Evolutionary conservation across 2,329 filamentous ascomycete species (phyloP).

Genomic region (Westerdykella aurantiaca): DNA sequence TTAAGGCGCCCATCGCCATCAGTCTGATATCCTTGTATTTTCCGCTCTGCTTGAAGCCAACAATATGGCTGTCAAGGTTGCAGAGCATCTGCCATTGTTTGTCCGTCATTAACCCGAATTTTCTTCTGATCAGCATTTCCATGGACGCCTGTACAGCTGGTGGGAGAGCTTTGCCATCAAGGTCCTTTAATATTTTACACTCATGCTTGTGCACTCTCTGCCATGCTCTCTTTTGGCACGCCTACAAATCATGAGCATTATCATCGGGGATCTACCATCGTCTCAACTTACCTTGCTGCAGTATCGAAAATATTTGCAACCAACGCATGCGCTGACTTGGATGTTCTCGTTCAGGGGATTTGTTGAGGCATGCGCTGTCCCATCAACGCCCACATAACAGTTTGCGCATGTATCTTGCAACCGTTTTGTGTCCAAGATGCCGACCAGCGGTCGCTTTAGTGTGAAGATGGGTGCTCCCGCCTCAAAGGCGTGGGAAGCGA

Average conservation of each 20-base stretch:
- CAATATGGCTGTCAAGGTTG: conserved; percentile 45
- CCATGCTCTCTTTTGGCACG: conserved; percentile 57
- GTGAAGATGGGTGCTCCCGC: conserved; percentile 47
- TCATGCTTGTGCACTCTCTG: conserved; percentile 54
- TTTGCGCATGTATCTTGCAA: conserved; percentile 52
- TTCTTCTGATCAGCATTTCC: conserved; percentile 46
- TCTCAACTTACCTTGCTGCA: conserved; percentile 50
- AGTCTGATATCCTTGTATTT: conserved; percentile 46
- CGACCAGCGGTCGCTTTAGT: conserved; percentile 49
- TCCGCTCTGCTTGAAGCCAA: conserved; percentile 41
- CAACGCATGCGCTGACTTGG: conserved; percentile 50
- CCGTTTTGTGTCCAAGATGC: conserved; percentile 49
- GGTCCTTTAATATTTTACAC: conserved; percentile 48
- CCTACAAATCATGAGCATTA: conserved; percentile 31
- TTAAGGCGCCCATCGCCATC: conserved; percentile 50
- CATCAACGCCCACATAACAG: conserved; percentile 47
- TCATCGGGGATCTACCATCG: background rate
- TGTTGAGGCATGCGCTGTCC: conserved; percentile 25
- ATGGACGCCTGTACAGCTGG: conserved; percentile 52
- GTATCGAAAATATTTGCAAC: conserved; percentile 54
- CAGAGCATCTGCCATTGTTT: conserved; percentile 42
- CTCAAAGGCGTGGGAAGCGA: conserved; percentile 46
- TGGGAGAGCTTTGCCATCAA: conserved; percentile 44
- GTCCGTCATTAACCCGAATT: conserved; percentile 34
- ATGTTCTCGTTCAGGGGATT: conserved; percentile 29